Base-by-base conservation (phyloP, 305 asterid species). In the Fraxinus sp. region DNA sequence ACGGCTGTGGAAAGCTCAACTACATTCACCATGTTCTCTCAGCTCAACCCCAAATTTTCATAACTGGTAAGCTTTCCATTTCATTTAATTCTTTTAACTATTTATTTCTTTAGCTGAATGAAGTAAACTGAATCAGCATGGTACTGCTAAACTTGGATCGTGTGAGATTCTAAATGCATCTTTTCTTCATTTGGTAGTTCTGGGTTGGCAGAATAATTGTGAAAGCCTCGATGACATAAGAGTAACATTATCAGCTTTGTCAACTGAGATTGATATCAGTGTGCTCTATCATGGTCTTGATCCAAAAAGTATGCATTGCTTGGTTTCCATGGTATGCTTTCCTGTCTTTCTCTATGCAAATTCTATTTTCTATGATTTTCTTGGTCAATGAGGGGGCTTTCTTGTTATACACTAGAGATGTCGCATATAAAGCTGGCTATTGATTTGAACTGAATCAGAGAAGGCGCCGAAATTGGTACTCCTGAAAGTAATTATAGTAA, bases 191-290 rank as follows among this genome's bases (percentile, higher is more conserved):
- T 22, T 64, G 35, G 85, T 89, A 95, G 99, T 93, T 82, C 80
- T 95, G 87, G 98, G 98, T 20, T 95, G 99, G 98, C 98, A 95
- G 87, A 92, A 92, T 88, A 91, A 94, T 22, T 81, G 97, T 62
- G 99, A 95, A 89, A 89, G 89, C 83, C 92, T 90, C 85, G 95
- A 88, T 68, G 97, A 93, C 86, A 95, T 95, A 85, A 90, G 16
- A 79, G 92, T 89, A 36, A 94, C 99, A 80, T 84, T 95, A 86
- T 84, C 89, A 77, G 90, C 97, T 79, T 84, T 95, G 76, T 91
- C 97, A 26, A 95, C 97, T 75, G 97, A 91, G 87, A 92, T 94
- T 85, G 97, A 95, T 87, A 85, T 93, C 81, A 87, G 97, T 85
- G 90, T 86, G 85, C 94, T 93, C 76, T 95, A 94, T 87, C 92